These are phyloP conservation scores for Fusarium irregulare DNA, from an alignment of 2,329 filamentous ascomycete genomes.

Conservation along the genomic window DNA sequence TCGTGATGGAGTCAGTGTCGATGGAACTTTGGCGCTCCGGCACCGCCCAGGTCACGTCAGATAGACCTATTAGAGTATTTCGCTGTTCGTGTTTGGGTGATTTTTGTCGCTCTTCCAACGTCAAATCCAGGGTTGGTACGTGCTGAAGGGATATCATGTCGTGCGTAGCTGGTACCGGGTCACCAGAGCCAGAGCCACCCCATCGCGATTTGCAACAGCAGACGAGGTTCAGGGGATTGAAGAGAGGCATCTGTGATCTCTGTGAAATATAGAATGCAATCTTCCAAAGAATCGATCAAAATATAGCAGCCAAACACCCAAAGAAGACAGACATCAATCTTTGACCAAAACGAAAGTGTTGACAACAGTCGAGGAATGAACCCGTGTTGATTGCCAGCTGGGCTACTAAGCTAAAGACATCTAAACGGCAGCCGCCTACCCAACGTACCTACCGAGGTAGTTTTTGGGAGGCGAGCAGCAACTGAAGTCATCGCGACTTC, in stretches of 20 bases:
- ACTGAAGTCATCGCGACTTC: slow-evolving; percentile 6
- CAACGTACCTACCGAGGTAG: not conserved
- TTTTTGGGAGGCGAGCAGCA: not conserved
- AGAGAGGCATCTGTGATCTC: not conserved
- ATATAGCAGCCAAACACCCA: slow-evolving; percentile 16
- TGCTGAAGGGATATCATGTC: slow-evolving; percentile 10
- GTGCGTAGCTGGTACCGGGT: not conserved
- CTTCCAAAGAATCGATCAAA: slow-evolving; percentile 34
- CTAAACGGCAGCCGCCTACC: not conserved
- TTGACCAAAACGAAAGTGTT: slow-evolving; percentile 8
- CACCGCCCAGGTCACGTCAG: slow-evolving; percentile 23
- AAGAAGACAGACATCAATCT: slow-evolving; percentile 3
- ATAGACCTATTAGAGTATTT: slow-evolving; percentile 26
- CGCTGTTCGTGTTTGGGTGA: not conserved
- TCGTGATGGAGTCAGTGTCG: slow-evolving; percentile 7
- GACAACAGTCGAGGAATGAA: not conserved
- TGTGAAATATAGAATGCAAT: slow-evolving; percentile 1
- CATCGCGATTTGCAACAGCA: slow-evolving; percentile 43
- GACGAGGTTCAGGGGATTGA: slow-evolving; percentile 31
- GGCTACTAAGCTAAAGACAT: not conserved
- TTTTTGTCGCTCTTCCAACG: not conserved
- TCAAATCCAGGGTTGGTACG: not conserved
- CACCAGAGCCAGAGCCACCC: not conserved
- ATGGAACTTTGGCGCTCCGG: slow-evolving; percentile 7
- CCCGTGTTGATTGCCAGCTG: not conserved